These are phyloP conservation scores for Aspergillus sp. DNA, from an alignment of 2,329 filamentous ascomycete species.

Conservation along the genomic window DNA sequence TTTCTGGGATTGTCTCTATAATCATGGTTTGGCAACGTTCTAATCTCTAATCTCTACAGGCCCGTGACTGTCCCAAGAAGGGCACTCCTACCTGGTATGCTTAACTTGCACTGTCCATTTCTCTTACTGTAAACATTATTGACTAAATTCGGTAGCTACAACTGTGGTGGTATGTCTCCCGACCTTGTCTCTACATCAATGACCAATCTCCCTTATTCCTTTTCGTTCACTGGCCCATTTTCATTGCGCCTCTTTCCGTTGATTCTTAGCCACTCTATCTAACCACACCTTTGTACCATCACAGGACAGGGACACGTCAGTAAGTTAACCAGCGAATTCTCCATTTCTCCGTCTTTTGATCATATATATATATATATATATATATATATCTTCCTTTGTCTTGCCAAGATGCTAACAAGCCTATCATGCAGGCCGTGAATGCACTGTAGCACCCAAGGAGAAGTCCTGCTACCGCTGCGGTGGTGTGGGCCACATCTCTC, in stretches of 20 bases:
- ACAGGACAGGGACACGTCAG: constrained; percentile 73
- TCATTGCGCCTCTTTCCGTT: neutral
- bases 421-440: constrained; percentile 72
- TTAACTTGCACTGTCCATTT: constrained; percentile 7
- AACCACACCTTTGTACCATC: constrained; percentile 24
- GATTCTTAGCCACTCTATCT: constrained; percentile 7
- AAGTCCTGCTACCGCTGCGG: constrained; percentile 69
- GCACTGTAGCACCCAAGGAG: constrained; percentile 85
- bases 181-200: neutral
- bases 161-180: constrained; percentile 70
- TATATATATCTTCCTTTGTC: no score
- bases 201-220: neutral
- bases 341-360: constrained; percentile 3
- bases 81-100: constrained; percentile 78
- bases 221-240: neutral
- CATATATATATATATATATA: no score
- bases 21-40: constrained; percentile 24
- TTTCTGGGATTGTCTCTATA: neutral
- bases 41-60: constrained; percentile 53
- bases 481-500: constrained; percentile 84
- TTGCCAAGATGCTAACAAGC: neutral
- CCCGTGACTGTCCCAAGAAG: constrained; percentile 83
- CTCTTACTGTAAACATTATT: neutral
- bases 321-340: constrained; percentile 48
- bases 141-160: constrained; percentile 61